phyloP scores from a whole-genome alignment of 495 filamentous ascomycete species.

The Neurospora terricola region DNA sequence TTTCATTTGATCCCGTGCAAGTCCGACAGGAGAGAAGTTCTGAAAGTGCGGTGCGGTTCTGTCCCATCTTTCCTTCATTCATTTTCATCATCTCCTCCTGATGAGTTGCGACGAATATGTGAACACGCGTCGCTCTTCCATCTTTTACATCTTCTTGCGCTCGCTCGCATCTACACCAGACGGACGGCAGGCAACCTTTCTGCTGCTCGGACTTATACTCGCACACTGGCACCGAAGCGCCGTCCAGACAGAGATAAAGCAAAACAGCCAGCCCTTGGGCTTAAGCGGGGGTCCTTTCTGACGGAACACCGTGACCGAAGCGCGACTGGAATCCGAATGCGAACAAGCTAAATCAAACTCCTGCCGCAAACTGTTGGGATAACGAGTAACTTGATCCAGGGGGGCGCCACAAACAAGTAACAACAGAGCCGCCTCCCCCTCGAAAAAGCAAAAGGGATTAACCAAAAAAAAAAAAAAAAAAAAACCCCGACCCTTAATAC shows the following conservation, averaged over 20 bases:
- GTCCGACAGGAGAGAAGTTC: background rate
- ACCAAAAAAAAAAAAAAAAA: no score
- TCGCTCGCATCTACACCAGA: background rate
- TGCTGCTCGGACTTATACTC: background rate
- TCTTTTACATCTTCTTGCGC: background rate
- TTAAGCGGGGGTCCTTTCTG: background rate
- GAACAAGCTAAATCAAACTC: background rate
- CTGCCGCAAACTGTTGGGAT: background rate
- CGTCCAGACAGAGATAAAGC: background rate
- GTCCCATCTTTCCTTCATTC: background rate
- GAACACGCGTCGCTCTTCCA: background rate
- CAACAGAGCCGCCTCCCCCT: background rate
- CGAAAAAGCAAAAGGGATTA: background rate
- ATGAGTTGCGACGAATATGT: background rate
- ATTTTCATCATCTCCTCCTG: background rate
- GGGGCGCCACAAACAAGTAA: background rate
- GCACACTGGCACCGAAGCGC: background rate
- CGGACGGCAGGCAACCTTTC: background rate
- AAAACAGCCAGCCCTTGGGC: background rate
- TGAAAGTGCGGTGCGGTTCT: background rate
- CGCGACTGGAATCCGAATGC: background rate
- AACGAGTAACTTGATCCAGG: background rate
- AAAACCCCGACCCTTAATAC: background rate
- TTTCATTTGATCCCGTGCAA: background rate
- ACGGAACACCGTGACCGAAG: background rate